Evolutionary conservation across 2,329 filamentous ascomycete genomes (phyloP).

Genomic region (Clathrospora elynae): DNA sequence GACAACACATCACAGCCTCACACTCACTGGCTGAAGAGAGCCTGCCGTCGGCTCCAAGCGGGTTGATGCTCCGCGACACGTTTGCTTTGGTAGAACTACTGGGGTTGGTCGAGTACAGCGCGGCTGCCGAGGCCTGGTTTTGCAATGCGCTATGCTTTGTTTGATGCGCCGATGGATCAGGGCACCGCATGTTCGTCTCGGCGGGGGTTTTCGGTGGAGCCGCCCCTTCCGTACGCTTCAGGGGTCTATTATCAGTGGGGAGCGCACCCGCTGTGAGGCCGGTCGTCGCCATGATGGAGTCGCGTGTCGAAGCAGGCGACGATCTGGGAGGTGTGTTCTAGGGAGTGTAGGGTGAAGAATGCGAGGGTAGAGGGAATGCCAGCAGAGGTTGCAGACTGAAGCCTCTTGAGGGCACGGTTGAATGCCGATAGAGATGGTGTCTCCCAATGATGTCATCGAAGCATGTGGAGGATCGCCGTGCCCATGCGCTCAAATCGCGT

Average conservation of each 20-base stretch:
- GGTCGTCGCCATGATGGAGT: slow-evolving; percentile 34
- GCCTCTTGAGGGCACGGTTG: slow-evolving; percentile 24
- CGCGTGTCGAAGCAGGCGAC: neutral
- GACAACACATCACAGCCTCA: neutral
- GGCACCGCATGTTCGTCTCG: slow-evolving; percentile 37
- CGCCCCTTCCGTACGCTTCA: slow-evolving; percentile 24
- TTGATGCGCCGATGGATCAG: slow-evolving; percentile 53
- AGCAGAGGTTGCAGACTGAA: slow-evolving; percentile 7
- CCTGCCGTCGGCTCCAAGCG: slow-evolving; percentile 60
- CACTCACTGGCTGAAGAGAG: slow-evolving; percentile 62
- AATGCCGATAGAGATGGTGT: slow-evolving; percentile 32
- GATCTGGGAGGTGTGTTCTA: slow-evolving; percentile 1
- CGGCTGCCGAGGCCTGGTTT: slow-evolving; percentile 64
- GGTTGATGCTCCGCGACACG: slow-evolving; percentile 28
- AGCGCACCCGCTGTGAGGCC: slow-evolving; percentile 27
- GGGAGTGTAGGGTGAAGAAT: neutral
- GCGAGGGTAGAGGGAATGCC: slow-evolving; percentile 1
- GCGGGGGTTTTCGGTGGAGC: slow-evolving; percentile 29
- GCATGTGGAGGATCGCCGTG: slow-evolving; percentile 25
- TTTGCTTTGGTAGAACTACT: slow-evolving; percentile 31
- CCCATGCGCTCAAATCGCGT: slow-evolving; percentile 10
- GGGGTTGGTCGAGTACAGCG: slow-evolving; percentile 60
- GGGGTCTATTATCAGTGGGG: slow-evolving; percentile 28
- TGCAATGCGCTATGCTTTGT: slow-evolving; percentile 48
- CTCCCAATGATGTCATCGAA: slow-evolving; percentile 37